Conservation (phyloP, 106 monocot genomes). For the Acanthochlamys bracteata region DNA sequence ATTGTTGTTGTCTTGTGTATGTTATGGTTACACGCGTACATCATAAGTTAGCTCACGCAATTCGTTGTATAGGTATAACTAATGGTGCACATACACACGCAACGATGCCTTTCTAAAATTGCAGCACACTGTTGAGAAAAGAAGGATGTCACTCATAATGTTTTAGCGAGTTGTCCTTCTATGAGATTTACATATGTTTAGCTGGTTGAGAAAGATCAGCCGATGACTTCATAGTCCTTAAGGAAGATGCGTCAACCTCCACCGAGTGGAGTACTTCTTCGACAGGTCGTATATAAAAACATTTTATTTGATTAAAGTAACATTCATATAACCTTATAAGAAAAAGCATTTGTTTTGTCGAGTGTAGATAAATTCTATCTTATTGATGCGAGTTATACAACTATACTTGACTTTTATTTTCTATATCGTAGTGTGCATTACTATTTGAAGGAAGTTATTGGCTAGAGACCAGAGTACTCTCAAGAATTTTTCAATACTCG, state of each 20-base stretch:
- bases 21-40: neutral
- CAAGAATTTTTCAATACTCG: neutral
- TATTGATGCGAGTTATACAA: neutral
- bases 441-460: neutral
- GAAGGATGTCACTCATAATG: conserved; percentile 6
- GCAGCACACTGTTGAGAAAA: neutral
- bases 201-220: conserved; percentile 10
- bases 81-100: neutral
- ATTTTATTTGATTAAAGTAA: neutral
- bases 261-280: neutral
- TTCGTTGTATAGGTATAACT: neutral
- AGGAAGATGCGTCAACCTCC: neutral
- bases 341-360: neutral
- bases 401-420: neutral
- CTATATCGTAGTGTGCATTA: neutral
- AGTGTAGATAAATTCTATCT: neutral
- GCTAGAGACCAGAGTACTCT: neutral
- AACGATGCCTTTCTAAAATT: neutral
- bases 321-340: neutral
- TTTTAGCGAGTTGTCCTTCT: neutral
- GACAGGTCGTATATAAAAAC: neutral
- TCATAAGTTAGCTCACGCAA: neutral
- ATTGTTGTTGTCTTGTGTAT: neutral
- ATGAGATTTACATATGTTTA: conserved; percentile 5
- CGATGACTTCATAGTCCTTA: neutral